Base-by-base conservation (phyloP, 192 early-diverging fungal genomes). In the Coemansia sp. region DNA sequence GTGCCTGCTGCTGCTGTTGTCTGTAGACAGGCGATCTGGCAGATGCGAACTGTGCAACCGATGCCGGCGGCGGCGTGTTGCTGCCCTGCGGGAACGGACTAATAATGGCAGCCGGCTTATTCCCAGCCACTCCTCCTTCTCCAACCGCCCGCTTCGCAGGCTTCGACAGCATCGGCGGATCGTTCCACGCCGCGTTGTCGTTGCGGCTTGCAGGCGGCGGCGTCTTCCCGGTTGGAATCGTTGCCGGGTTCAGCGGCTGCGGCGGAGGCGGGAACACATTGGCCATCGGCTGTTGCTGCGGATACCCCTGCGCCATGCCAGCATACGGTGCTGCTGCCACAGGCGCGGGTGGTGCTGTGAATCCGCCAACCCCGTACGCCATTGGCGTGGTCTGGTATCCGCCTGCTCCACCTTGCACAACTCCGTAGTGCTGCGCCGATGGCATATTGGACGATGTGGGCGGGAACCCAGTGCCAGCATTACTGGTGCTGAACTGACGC, bases 231-330 rank as follows among this genome's bases (percentile, higher is more conserved):
- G 71, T 74, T 2, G 77, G 77, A 41, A 74, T 67, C 32, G 77
- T 53, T 6, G 77, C 67, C 12, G 77, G 77, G 51, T 79, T 79
- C 41, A 79, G 40, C 42, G 77, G 72, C 63, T 56, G 67, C 17
- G 77, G 77, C 44, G 76, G 86, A 42, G 74, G 86, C 40, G 81
- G 71, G 70, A 81, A 71, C 43, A 75, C 63, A 4, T 50, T 39
- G 13, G 7, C 19, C 50, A 53, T 22, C 11, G 5, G 46, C 14
- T 49, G 46, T n/a, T 49, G 46, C 46, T 49, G 46, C 14, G 64
- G 61, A n/a, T 71, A 67, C 2, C 63, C 74, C 17, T 79, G 71
- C 25, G 68, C 54, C 67, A 74, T 74, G 25, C 64, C 64, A 19
- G 74, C 63, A 43, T 62, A 75, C 5, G 44, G 44, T 14, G 44